Evolutionary conservation across 129 eudicot genomes (phyloP), one percentile per base, ranked within the genome.

Genomic region (Flaveria linearis): DNA sequence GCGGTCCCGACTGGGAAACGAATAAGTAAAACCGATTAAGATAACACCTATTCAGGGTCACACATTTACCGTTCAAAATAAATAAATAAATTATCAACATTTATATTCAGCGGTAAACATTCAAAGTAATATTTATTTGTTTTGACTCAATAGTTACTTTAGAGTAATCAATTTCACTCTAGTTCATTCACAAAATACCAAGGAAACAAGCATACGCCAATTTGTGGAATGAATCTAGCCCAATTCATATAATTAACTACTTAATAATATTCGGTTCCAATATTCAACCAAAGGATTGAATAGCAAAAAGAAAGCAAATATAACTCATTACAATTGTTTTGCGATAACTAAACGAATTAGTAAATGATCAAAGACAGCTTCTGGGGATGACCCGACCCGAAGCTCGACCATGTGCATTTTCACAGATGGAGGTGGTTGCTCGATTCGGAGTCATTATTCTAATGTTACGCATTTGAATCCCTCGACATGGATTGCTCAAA

Each of bases 401-500:
- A 46, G 63, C 33, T 9, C 16, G 56, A n/a, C 96, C 97, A 3
- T 20, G 82, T 0, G 80, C 84, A 28, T 92, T 86, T 8, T 84
- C 73, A 42, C 97, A 92, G 0, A 42, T 65, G 2, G 93, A 80
- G 69, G 70, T 77, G 60, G 93, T 84, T 23, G 63, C 80, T 28
- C 47, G 75, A 56, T 81, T 87, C 25, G 83, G 58, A 51, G 86
- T 87, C 16, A 75, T 85, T 11, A 92, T 78, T 41, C 87, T 85
- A 2, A 92, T 81, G 68, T 89, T 93, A 17, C 72, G 83, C 84
- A 92, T 61, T 47, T 20, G 86, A 60, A 92, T 89, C 55, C 81
- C 88, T 25, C 76, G 80, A 77, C 97, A 92, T 45, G 96, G 96
- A 75, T 74, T 81, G 52, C 77, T 92, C 17, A 81, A 73, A 53